Conservation (phyloP, 176 grass and related monocot species). For the Aegilops tauschii region DNA sequence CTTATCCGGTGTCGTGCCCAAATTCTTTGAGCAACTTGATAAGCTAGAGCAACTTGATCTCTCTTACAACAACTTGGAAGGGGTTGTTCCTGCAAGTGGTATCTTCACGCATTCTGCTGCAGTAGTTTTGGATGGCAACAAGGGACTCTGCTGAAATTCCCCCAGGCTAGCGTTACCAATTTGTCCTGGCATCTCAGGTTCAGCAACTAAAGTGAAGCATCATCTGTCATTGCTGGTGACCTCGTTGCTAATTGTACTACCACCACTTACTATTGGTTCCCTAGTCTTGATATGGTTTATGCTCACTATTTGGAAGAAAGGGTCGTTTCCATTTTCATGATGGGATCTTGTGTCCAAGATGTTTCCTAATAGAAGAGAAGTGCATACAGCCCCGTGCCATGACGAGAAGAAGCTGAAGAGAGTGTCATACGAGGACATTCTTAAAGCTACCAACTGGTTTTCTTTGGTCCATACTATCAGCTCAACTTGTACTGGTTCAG, state of each 20-base stretch:
- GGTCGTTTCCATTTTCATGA: neutral
- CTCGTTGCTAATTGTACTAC: neutral
- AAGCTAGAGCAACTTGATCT: neutral
- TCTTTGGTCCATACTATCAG: constrained; percentile 1
- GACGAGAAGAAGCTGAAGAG: constrained; percentile 3
- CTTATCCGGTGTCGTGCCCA: neutral
- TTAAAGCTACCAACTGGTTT: constrained; percentile 36
- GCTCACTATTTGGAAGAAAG: constrained; percentile 1
- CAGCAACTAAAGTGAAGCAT: neutral
- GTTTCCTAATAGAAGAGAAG: neutral
- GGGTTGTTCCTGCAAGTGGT: neutral
- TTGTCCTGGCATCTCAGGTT: neutral
- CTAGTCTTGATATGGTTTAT: neutral
- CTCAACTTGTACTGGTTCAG: neutral
- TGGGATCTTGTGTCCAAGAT: neutral
- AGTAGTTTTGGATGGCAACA: neutral
- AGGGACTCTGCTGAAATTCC: neutral
- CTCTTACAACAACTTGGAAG: constrained; percentile 19
- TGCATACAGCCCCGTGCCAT: neutral
- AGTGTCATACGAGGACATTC: constrained; percentile 13
- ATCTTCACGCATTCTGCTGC: neutral
- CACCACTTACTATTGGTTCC: neutral
- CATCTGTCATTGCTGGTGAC: neutral
- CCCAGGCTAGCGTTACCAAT: neutral
- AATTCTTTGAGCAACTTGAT: neutral